These are phyloP conservation scores for Collybia sordida DNA, from an alignment of 768 basidiomycete genomes.

Conservation along the genomic window DNA sequence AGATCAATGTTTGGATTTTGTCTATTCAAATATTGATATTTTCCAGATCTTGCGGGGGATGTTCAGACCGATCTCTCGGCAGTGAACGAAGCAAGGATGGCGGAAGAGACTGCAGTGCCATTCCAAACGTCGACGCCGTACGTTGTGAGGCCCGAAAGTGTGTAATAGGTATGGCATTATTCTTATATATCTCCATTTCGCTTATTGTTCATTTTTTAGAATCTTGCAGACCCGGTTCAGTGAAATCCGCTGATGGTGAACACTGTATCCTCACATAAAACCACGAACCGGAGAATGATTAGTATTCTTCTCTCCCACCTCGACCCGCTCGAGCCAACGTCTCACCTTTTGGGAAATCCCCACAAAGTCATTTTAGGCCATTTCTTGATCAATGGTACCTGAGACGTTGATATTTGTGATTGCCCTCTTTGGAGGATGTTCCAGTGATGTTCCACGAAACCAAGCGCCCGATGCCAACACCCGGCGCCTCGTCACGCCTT, in stretches of 20 bases:
- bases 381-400: no score
- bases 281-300: no score
- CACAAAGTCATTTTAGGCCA: no score
- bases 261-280: constrained; percentile 5
- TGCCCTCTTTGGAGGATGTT: no score
- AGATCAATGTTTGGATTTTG: not conserved
- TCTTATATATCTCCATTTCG: not conserved
- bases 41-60: constrained; percentile 29
- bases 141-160: constrained; percentile 33
- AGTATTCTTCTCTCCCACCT: no score
- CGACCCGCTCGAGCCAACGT: no score
- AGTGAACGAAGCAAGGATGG: constrained; percentile 20
- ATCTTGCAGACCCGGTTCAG: constrained; percentile 18
- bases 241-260: constrained; percentile 14
- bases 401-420: no score
- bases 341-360: no score
- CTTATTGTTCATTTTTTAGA: constrained; percentile 4
- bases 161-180: constrained; percentile 30
- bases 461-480: no score
- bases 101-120: constrained; percentile 44
- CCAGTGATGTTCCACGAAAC: no score
- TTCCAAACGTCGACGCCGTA: constrained; percentile 39
- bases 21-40: not conserved
- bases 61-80: constrained; percentile 12
- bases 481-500: no score